These are phyloP conservation scores for Neocatenulostroma microsporum DNA, from an alignment of 2,329 filamentous ascomycete genomes.

Conservation along the genomic window DNA sequence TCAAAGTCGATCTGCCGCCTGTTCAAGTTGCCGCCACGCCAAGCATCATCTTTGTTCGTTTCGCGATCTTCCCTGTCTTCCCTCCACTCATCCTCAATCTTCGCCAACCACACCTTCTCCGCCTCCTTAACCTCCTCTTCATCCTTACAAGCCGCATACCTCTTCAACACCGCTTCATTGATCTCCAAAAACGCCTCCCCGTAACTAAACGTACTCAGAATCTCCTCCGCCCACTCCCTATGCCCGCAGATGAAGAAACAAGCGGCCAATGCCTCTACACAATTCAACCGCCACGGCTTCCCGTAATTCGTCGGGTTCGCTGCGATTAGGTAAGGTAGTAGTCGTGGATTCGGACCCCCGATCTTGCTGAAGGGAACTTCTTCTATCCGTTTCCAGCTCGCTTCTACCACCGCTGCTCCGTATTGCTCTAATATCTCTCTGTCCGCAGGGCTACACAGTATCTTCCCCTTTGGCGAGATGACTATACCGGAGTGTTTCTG, in stretches of 20 bases:
- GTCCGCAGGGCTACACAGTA: slow-evolving; percentile 75
- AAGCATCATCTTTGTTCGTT: slow-evolving; percentile 61
- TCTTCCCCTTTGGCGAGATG: slow-evolving; percentile 90
- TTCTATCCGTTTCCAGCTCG: slow-evolving; percentile 85
- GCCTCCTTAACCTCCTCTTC: slow-evolving; percentile 76
- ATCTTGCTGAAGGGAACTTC: slow-evolving; percentile 90
- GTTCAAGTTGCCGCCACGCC: slow-evolving; percentile 88
- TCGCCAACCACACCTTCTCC: slow-evolving; percentile 79
- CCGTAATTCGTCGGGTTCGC: slow-evolving; percentile 98
- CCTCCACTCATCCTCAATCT: slow-evolving; percentile 81
- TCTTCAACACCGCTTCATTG: slow-evolving; percentile 71
- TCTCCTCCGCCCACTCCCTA: slow-evolving; percentile 77
- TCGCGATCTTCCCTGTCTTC: slow-evolving; percentile 64
- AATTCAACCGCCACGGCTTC: slow-evolving; percentile 89
- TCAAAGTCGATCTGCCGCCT: slow-evolving; percentile 44
- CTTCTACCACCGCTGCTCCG: slow-evolving; percentile 93
- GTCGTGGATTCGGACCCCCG: slow-evolving; percentile 82
- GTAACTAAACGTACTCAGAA: slow-evolving; percentile 80
- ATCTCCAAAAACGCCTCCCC: slow-evolving; percentile 84
- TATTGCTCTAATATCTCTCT: slow-evolving; percentile 72
- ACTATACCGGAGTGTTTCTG: slow-evolving; percentile 89
- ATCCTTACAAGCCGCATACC: slow-evolving; percentile 74
- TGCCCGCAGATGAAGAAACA: slow-evolving; percentile 91
- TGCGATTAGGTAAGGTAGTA: slow-evolving; percentile 90
- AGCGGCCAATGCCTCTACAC: slow-evolving; percentile 87